Evolutionary conservation across 2,329 filamentous ascomycete species (phyloP).

Genomic region (Neopestalotiopsis sp.): DNA sequence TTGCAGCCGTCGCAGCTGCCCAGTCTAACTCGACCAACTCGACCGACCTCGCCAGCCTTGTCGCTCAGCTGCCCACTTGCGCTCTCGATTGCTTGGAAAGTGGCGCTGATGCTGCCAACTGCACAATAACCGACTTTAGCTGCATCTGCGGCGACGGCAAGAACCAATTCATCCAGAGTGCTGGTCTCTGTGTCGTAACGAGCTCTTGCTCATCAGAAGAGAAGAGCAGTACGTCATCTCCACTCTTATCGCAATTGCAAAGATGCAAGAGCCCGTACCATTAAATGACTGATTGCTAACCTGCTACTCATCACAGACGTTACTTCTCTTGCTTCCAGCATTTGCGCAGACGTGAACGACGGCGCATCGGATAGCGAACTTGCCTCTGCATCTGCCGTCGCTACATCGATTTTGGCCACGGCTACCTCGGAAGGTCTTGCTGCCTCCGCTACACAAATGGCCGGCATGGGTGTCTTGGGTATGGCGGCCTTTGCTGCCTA

Average conservation of each 20-base stretch:
- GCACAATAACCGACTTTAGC: conserved; percentile 33
- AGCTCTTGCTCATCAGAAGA: conserved; percentile 29
- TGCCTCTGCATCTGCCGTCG: conserved; percentile 35
- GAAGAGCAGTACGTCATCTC: conserved; percentile 29
- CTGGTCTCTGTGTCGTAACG: conserved; percentile 29
- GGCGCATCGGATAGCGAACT: conserved; percentile 33
- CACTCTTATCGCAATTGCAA: not conserved
- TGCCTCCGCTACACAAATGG: conserved; percentile 31
- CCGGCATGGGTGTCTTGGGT: conserved; percentile 35
- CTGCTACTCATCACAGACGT: conserved; percentile 23
- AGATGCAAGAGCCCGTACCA: not conserved
- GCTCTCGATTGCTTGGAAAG: conserved; percentile 31
- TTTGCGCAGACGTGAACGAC: conserved; percentile 31
- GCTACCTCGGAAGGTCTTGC: conserved; percentile 24
- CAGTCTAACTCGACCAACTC: conserved; percentile 24
- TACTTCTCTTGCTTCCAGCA: conserved; percentile 29
- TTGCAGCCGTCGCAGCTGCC: conserved; percentile 28
- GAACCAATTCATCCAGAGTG: conserved; percentile 29
- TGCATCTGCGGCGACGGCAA: conserved; percentile 35
- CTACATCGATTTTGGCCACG: conserved; percentile 31
- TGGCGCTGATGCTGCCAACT: conserved; percentile 30
- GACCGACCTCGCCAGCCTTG: conserved; percentile 32
- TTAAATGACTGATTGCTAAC: not conserved
- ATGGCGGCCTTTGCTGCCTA: conserved; percentile 31
- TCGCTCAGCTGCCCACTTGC: conserved; percentile 36